phyloP scores from a whole-genome alignment of 805 yeast species.

The Candida incommunis region DNA sequence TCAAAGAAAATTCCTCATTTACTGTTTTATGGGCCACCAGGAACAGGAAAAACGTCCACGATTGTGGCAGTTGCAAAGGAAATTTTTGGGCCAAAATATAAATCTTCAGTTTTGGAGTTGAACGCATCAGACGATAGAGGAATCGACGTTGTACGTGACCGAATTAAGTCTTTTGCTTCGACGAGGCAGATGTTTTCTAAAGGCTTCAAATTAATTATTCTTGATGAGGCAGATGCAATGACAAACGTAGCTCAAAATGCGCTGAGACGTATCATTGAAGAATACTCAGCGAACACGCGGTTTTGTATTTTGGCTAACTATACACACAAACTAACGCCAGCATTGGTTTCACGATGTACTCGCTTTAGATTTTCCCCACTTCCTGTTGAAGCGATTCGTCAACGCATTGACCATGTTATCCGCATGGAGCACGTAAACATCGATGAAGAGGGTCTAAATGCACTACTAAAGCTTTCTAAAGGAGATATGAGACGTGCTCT shows the following conservation, averaged over 20 bases:
- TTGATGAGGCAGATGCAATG: constrained; percentile 97
- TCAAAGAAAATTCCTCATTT: constrained; percentile 82
- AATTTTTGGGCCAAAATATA: constrained; percentile 69
- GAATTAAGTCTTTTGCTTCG: constrained; percentile 90
- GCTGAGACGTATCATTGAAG: constrained; percentile 83
- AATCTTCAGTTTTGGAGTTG: constrained; percentile 83
- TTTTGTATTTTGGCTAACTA: constrained; percentile 93
- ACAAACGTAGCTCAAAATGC: constrained; percentile 95
- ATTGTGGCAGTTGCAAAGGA: constrained; percentile 81
- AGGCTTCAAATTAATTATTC: constrained; percentile 79
- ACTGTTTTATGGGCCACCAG: constrained; percentile 90
- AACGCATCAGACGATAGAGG: constrained; percentile 99
- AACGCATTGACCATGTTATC: constrained; percentile 55
- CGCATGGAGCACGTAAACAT: constrained; percentile 51
- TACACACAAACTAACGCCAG: constrained; percentile 91
- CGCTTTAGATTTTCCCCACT: constrained; percentile 87
- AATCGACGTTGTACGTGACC: constrained; percentile 92
- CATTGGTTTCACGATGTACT: constrained; percentile 86
- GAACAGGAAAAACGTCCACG: constrained; percentile 86
- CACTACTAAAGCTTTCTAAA: constrained; percentile 58
- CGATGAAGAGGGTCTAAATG: constrained; percentile 40
- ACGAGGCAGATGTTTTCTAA: constrained; percentile 79
- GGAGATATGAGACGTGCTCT: constrained; percentile 97
- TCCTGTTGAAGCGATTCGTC: constrained; percentile 47
- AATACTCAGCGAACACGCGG: constrained; percentile 86